Conservation (phyloP, 2,329 filamentous ascomycete species). For the Phaeosphaeriaceae sp. region DNA sequence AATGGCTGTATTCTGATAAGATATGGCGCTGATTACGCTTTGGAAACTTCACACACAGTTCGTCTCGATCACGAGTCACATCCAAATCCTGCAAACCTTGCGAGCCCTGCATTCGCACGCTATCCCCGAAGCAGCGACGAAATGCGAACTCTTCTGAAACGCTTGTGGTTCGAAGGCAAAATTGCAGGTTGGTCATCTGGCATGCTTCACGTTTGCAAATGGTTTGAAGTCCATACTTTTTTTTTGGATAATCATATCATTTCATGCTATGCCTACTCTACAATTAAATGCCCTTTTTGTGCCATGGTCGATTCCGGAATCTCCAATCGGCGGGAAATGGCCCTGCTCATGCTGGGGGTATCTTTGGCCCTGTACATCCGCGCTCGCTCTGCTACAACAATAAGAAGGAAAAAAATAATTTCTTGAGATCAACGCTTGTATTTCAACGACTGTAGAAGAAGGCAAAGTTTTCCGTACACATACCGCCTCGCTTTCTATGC, state of each 20-base stretch:
- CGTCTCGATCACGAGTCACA: neutral
- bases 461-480: slow-evolving; percentile 31
- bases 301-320: slow-evolving; percentile 17
- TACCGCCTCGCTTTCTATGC: slow-evolving; percentile 16
- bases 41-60: neutral
- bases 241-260: slow-evolving; percentile 14
- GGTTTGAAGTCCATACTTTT: neutral
- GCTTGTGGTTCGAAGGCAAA: slow-evolving; percentile 3
- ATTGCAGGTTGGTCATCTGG: neutral
- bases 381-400: slow-evolving; percentile 12
- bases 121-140: slow-evolving; percentile 12
- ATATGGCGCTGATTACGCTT: neutral
- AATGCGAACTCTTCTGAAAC: slow-evolving; percentile 21
- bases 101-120: neutral
- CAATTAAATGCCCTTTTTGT: slow-evolving; percentile 10
- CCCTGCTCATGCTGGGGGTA: slow-evolving; percentile 12
- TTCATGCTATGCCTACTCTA: slow-evolving; percentile 22
- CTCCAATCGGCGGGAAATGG: slow-evolving; percentile 3
- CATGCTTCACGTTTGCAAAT: neutral
- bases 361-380: slow-evolving; percentile 12
- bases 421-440: slow-evolving; percentile 46
- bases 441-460: slow-evolving; percentile 45
- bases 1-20: neutral
- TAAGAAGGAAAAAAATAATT: slow-evolving; percentile 19
- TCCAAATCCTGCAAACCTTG: neutral